Evolutionary conservation across 371 early-diverging fungal species (phyloP), one percentile per base, ranked within the genome.

Genomic region (Apophysomyces trapeziformis): DNA sequence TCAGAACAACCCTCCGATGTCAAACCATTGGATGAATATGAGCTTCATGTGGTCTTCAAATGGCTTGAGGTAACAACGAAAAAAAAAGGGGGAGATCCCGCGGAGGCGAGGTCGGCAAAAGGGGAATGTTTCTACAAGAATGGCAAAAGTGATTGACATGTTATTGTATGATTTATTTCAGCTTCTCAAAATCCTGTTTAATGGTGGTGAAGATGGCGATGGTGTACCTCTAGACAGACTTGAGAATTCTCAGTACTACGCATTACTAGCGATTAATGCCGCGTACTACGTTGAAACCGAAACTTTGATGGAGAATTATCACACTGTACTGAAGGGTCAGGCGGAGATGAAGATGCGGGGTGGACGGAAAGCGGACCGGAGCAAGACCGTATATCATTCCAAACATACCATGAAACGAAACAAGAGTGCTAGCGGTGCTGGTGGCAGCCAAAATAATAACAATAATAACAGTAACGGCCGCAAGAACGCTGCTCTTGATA

Each of bases 151-250:
- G 32, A 26, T 26, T 26, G 32, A 26, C 32, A 26, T 26, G 32
- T 26, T 2, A 26, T 26, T 26, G 32, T 26, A 26, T 26, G 32
- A 32, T 38, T 78, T 71, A 57, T 50, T 73, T 18, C 73, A 92
- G 79, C 86, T 94, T 39, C 85, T 97, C 41, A 90, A 91, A 71
- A 79, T 93, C 41, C 90, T 94, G 66, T 90, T 96, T 73, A 89
- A 94, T 63, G 97, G 94, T 56, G 96, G 93, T 58, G 92, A 92
- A 59, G 91, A 89, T 44, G 92, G 90, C 8, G 90, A 96, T 67
- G 93, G 91, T 1, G 82, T 95, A 37, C 84, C 95, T 1, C 63
- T 85, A 47, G 88, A 89, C 4, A 82, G 85, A 18, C 80, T 97
- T 1, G 95, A 93, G 67, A 91, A 82, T 41, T 78, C 86, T 5